A percentile compares a stretch with the other conserved stretches of the same genome.
phyloP scores from a whole-genome alignment of 2,329 filamentous ascomycete genomes.

The Colletotrichum coccodes region DNA sequence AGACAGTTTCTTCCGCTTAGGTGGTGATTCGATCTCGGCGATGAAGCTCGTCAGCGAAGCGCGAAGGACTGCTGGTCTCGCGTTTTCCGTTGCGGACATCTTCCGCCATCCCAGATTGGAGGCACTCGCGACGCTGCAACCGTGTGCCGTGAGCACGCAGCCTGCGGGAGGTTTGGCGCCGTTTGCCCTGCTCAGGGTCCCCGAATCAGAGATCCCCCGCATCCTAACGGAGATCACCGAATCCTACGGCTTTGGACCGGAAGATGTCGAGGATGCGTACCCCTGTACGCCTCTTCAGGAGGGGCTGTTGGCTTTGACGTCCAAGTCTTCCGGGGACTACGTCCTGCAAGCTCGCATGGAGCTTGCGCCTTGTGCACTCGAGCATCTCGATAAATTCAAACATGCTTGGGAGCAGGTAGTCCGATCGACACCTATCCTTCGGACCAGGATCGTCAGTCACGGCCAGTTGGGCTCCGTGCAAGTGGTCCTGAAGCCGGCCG shows the following conservation, averaged over 20 bases:
- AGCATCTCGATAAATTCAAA: background rate
- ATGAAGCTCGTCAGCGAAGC: conserved; percentile 8
- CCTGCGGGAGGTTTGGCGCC: background rate
- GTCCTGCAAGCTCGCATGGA: conserved; percentile 29
- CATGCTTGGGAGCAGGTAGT: background rate
- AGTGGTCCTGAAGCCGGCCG: background rate
- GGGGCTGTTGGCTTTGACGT: conserved; percentile 49
- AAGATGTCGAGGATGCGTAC: conserved; percentile 45
- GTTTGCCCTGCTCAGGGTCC: background rate
- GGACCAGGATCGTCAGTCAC: background rate
- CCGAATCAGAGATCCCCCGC: background rate
- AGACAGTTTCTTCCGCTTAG: conserved; percentile 13
- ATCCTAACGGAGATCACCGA: background rate
- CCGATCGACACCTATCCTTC: background rate
- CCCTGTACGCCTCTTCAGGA: conserved; percentile 53
- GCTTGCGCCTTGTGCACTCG: background rate
- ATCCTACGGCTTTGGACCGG: background rate
- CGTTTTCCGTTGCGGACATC: background rate
- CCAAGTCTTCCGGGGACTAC: conserved; percentile 45
- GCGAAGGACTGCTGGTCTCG: background rate
- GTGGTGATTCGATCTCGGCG: conserved; percentile 10
- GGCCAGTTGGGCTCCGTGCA: background rate
- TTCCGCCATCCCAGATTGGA: background rate
- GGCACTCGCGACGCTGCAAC: background rate
- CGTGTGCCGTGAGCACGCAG: background rate